Conservation (phyloP, 2,329 filamentous ascomycete species). For the Pseudogymnoascus sp. region DNA sequence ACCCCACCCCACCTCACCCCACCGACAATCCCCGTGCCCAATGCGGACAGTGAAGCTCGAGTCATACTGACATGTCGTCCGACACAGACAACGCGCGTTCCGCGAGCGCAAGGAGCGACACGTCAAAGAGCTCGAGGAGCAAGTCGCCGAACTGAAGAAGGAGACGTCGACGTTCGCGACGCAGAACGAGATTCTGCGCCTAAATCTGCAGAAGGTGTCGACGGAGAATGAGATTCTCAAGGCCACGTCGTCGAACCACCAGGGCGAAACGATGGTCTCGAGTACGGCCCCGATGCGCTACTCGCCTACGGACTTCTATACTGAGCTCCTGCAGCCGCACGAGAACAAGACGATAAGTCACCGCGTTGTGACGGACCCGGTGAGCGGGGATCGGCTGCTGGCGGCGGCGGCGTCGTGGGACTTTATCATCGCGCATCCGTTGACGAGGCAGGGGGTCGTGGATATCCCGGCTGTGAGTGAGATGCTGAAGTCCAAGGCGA, state of each 20-base stretch:
- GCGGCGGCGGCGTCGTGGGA: constrained; percentile 82
- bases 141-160: constrained; percentile 68
- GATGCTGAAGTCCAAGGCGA: constrained; percentile 61
- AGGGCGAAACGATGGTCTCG: constrained; percentile 35
- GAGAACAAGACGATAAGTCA: constrained; percentile 55
- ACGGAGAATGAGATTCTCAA: constrained; percentile 92
- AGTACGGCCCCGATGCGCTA: constrained; percentile 60
- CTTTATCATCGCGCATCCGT: constrained; percentile 69
- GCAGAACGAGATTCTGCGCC: constrained; percentile 81
- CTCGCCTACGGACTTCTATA: constrained; percentile 63
- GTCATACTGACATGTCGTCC: constrained; percentile 7
- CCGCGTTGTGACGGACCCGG: constrained; percentile 56
- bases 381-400: constrained; percentile 57
- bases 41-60: not conserved
- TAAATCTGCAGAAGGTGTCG: constrained; percentile 70
- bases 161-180: constrained; percentile 62
- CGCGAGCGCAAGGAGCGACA: constrained; percentile 92
- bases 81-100: constrained; percentile 77
- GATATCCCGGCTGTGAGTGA: constrained; percentile 77
- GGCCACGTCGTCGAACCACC: constrained; percentile 53
- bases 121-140: constrained; percentile 84
- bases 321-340: constrained; percentile 52
- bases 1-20: not conserved
- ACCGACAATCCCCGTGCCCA: not conserved
- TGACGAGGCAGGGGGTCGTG: constrained; percentile 68